These are phyloP conservation scores for Piloderma croceum DNA, from an alignment of 768 basidiomycete species.

Conservation along the genomic window DNA sequence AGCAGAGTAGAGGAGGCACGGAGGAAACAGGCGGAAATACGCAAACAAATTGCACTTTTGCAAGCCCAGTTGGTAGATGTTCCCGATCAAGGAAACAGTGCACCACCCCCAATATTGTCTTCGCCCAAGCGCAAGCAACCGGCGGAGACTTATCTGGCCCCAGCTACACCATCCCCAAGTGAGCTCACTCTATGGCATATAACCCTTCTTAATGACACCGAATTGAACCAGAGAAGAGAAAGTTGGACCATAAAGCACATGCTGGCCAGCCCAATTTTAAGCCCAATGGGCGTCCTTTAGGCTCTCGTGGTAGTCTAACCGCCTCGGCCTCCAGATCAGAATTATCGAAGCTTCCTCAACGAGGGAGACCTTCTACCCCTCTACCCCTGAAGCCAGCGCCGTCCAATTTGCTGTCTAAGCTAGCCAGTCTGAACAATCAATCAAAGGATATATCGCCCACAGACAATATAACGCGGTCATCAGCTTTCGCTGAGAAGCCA, in stretches of 20 bases:
- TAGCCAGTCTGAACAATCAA: conserved; percentile 33
- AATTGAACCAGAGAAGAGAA: conserved; percentile 38
- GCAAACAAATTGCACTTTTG: conserved; percentile 48
- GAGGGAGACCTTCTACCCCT: conserved; percentile 2
- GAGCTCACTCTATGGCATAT: conserved; percentile 21
- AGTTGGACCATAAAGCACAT: conserved; percentile 27
- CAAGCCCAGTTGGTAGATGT: conserved; percentile 47
- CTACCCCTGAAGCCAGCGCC: conserved; percentile 34
- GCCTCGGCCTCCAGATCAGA: neutral
- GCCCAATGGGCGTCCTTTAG: neutral
- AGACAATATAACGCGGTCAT: conserved; percentile 19
- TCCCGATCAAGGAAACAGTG: conserved; percentile 17
- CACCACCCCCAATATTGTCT: conserved; percentile 15
- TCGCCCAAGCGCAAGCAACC: conserved; percentile 47
- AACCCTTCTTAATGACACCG: conserved; percentile 1
- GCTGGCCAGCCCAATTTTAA: too few species aligned
- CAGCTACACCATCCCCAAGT: conserved; percentile 69
- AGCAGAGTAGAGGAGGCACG: conserved; percentile 34
- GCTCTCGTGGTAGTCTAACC: neutral
- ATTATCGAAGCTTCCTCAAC: neutral
- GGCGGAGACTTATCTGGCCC: conserved; percentile 37
- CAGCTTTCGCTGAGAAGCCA: conserved; percentile 34
- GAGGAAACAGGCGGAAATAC: conserved; percentile 43
- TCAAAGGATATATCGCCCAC: conserved; percentile 13
- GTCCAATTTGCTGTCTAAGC: conserved; percentile 49